Percentiles rank a stretch among this genome's conserved stretches.
These are phyloP conservation scores for Trypanosoma boissoni DNA, from an alignment of 208 protist species.

Conservation along the genomic window DNA sequence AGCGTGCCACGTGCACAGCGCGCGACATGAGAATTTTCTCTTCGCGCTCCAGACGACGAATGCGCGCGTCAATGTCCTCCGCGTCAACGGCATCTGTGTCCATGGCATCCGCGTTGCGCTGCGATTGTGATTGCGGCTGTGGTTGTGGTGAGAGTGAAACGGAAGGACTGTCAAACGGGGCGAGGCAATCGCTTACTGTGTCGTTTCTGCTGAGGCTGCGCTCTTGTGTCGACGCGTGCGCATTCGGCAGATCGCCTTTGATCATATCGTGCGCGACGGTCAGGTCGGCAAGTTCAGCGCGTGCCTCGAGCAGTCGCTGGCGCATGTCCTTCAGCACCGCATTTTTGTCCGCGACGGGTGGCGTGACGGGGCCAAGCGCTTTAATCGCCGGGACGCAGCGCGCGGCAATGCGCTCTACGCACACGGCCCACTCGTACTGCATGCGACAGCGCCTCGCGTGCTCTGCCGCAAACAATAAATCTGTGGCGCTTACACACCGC, in stretches of 20 bases:
- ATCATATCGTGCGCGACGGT: conserved; percentile 73
- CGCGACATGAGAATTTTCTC: conserved; percentile 56
- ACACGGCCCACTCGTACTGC: conserved; percentile 63
- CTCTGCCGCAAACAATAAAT: conserved; percentile 48
- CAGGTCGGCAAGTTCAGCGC: conserved; percentile 59
- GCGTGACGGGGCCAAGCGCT: conserved; percentile 19
- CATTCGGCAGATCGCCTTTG: conserved; percentile 50
- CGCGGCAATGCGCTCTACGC: conserved; percentile 62
- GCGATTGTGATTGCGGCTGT: conserved; percentile 15
- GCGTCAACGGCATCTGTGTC: conserved; percentile 28
- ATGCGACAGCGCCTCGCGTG: conserved; percentile 38
- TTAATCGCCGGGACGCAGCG: conserved; percentile 43
- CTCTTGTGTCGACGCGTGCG: conserved; percentile 10
- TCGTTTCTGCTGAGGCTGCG: conserved; percentile 13
- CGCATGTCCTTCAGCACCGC: conserved; percentile 30
- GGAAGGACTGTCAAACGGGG: background rate
- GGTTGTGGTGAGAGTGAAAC: conserved; percentile 47
- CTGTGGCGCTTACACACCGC: conserved; percentile 35
- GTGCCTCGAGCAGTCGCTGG: conserved; percentile 31
- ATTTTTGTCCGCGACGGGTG: conserved; percentile 18
- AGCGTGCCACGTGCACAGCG: conserved; percentile 43
- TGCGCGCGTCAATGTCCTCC: conserved; percentile 59
- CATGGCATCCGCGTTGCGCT: too few relatives aligned
- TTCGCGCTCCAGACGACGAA: conserved; percentile 55
- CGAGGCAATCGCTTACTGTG: conserved; percentile 1